phyloP scores from a whole-genome alignment of 169 alveolate species.

The Ichthyophthirius multifiliis region DNA sequence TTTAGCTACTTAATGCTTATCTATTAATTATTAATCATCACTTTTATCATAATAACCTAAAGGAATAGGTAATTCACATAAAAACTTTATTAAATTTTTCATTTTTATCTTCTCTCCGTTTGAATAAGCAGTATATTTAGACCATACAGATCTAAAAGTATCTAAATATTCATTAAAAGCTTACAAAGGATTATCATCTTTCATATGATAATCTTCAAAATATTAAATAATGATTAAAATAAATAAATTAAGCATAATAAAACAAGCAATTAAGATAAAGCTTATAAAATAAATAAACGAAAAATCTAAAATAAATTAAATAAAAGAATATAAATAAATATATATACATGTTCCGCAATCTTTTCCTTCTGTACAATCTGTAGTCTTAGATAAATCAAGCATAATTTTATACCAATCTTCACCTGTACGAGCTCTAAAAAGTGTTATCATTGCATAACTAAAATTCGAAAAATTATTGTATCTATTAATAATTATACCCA shows the following conservation, averaged over 20 bases:
- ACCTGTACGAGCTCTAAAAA: constrained; percentile 34
- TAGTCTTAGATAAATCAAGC: constrained; percentile 2
- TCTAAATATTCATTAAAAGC: constrained; percentile 56
- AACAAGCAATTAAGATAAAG: constrained; percentile 42
- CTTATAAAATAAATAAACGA: constrained; percentile 24
- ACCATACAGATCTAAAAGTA: constrained; percentile 70
- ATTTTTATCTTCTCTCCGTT: constrained; percentile 35
- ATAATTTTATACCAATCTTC: constrained; percentile 41
- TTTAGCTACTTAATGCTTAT: not conserved
- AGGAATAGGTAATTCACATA: not conserved
- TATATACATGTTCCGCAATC: not conserved
- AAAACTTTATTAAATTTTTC: not conserved
- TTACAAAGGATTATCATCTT: constrained; percentile 62
- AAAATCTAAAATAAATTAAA: not conserved
- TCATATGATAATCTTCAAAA: constrained; percentile 74
- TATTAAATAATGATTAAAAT: constrained; percentile 76
- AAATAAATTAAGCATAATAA: constrained; percentile 77
- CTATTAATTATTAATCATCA: not conserved
- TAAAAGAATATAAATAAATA: too few relatives aligned
- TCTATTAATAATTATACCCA: not conserved
- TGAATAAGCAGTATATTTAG: constrained; percentile 48
- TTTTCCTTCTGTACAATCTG: not conserved
- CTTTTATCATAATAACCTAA: not conserved
- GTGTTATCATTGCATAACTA: constrained; percentile 5
- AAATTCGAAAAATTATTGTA: constrained; percentile 29